Percentiles rank a stretch among this genome's conserved stretches.
These are phyloP conservation scores for Russula compacta DNA, from an alignment of 768 basidiomycete genomes.

Conservation along the genomic window DNA sequence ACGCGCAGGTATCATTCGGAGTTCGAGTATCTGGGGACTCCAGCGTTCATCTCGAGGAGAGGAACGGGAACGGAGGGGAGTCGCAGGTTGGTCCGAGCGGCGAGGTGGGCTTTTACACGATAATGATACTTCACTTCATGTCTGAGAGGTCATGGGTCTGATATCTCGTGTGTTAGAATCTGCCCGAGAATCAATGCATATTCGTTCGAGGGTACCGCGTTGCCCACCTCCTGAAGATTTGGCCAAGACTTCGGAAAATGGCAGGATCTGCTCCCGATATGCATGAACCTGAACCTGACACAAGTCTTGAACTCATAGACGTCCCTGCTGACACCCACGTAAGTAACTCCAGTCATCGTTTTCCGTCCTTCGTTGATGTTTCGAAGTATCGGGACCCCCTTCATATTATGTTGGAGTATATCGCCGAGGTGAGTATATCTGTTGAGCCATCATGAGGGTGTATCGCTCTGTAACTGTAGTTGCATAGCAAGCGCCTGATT, in stretches of 20 bases:
- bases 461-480: not conserved
- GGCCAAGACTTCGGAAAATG: not conserved
- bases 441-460: not conserved
- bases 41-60: not conserved
- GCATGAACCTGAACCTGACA: not conserved
- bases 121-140: not conserved
- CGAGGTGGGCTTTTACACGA: not conserved
- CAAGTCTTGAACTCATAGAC: not conserved
- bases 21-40: not conserved
- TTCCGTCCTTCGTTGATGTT: not conserved
- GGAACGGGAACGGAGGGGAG: not conserved
- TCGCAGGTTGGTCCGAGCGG: not conserved
- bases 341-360: not conserved
- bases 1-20: not conserved
- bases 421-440: not conserved
- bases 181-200: not conserved
- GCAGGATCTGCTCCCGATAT: not conserved
- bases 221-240: not conserved
- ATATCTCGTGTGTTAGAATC: not conserved
- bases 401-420: not conserved
- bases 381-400: not conserved
- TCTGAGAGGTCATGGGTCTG: not conserved
- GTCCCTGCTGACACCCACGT: not conserved
- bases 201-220: not conserved
- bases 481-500: not conserved